Base-by-base conservation (phyloP, 345 rosid species). In the Combretum micranthum region DNA sequence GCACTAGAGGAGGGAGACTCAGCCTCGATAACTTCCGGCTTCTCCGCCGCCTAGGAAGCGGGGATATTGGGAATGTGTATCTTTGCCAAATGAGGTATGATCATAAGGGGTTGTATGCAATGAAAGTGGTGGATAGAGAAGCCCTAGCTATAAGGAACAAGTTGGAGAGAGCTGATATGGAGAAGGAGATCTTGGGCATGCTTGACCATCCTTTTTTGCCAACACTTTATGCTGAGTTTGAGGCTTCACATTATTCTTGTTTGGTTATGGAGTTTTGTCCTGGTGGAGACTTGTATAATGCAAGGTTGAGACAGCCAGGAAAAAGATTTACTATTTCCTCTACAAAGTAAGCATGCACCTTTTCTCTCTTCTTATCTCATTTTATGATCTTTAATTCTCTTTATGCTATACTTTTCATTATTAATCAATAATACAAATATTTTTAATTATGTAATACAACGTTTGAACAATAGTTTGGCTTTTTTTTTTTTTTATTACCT, bases 151-250 rank as follows among this genome's bases (percentile, higher is more conserved):
- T 80, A n/a, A 77, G 92, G 75, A 84, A 86, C 23, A 92, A 92
- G 76, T 55, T 83, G 43, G 85, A 83, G 51, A 83, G 98, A 43
- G 98, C 98, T 3, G 95, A 88, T 37, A 80, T 78, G 84, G 98
- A 92, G 84, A 88, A 86, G 76, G 88, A 82, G 73, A 92, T 92
- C 23, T 55, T 88, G 37, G 79, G 83, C 42, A 78, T 88, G 86
- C 84, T 92, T 42, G 96, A 92, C 68, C 96, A 92, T 32, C 96
- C 98, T 17, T 92, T 92, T 65, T 60, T 86, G 18, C 98, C 98
- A 12, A 92, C 95, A 61, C 64, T 92, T 44, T 92, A 92, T 19
- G 90, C 98, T 2, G 80, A 88, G 61, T 92, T 92, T 47, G 88
- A 86, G 16, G 90, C 93, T 69, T 88, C 96, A 50, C 98, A 88